Conservation (phyloP, 2,329 filamentous ascomycete species). For the Xylariaceae sp. region DNA sequence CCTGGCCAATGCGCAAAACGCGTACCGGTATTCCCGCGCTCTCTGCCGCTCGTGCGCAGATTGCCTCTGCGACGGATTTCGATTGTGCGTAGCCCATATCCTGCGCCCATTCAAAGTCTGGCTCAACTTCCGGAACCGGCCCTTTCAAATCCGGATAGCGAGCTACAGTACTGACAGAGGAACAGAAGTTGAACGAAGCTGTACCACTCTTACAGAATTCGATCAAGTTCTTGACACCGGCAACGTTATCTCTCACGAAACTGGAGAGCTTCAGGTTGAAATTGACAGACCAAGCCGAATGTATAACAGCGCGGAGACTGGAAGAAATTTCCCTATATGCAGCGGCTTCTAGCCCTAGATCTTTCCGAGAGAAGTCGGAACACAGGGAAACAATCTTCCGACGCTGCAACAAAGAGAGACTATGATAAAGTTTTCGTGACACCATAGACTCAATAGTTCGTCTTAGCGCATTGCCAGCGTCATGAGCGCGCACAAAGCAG, state of each 20-base stretch:
- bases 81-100: constrained; percentile 41
- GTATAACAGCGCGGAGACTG: constrained; percentile 41
- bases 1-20: constrained; percentile 47
- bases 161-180: constrained; percentile 44
- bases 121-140: constrained; percentile 34
- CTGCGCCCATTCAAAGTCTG: constrained; percentile 37
- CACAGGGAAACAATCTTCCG: constrained; percentile 37
- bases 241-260: constrained; percentile 47
- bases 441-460: constrained; percentile 17
- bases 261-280: constrained; percentile 50
- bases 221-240: constrained; percentile 42
- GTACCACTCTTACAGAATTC: constrained; percentile 26
- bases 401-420: constrained; percentile 17
- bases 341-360: constrained; percentile 36
- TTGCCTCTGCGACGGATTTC: constrained; percentile 37
- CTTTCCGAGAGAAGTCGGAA: constrained; percentile 35
- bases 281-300: constrained; percentile 46
- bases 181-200: constrained; percentile 45
- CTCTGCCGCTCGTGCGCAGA: constrained; percentile 35
- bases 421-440: constrained; percentile 34
- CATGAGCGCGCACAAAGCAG: constrained; percentile 46
- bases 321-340: constrained; percentile 27
- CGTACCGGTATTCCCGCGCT: constrained; percentile 30
- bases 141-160: constrained; percentile 23
- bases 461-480: constrained; percentile 17